Evolutionary conservation across 805 yeast species (phyloP).

Genomic region (Myxozyma udenii): DNA sequence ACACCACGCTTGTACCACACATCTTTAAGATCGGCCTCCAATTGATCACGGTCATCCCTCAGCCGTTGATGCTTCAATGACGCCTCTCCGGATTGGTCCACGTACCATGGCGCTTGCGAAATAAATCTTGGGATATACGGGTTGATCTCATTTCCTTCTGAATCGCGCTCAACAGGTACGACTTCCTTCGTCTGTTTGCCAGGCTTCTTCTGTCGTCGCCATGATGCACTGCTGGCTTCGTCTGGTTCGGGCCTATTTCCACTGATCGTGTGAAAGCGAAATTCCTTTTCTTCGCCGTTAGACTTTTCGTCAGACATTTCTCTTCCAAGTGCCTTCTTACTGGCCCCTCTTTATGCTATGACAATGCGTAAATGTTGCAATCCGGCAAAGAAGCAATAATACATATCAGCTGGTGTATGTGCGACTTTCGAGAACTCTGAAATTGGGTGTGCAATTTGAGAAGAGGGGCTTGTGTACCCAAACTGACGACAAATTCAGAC

Average conservation of each 20-base stretch:
- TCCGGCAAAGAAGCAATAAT: too few species aligned
- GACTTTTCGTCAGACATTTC: neutral
- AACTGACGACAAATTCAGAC: too few species aligned
- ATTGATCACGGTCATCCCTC: constrained; percentile 23
- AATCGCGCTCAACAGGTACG: constrained; percentile 34
- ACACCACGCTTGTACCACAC: constrained; percentile 39
- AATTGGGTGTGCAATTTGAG: too few species aligned
- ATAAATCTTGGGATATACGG: constrained; percentile 39
- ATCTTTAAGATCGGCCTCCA: constrained; percentile 25
- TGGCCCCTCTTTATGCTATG: neutral
- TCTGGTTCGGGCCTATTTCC: neutral
- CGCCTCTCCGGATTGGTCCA: constrained; percentile 29
- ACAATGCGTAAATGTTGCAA: neutral
- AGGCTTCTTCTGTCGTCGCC: neutral
- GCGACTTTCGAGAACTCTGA: too few species aligned
- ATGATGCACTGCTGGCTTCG: neutral
- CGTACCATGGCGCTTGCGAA: constrained; percentile 39
- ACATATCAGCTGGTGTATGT: neutral
- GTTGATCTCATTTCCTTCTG: constrained; percentile 40
- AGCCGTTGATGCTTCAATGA: constrained; percentile 36
- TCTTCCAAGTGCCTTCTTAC: neutral
- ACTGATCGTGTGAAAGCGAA: neutral
- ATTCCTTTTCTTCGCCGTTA: neutral
- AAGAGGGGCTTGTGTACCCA: constrained; percentile 2
- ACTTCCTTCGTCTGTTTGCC: constrained; percentile 2